A percentile compares a stretch with the other conserved stretches of the same genome.
Evolutionary conservation across 805 yeast genomes (phyloP).

Genomic region (Osmozyma mogii): DNA sequence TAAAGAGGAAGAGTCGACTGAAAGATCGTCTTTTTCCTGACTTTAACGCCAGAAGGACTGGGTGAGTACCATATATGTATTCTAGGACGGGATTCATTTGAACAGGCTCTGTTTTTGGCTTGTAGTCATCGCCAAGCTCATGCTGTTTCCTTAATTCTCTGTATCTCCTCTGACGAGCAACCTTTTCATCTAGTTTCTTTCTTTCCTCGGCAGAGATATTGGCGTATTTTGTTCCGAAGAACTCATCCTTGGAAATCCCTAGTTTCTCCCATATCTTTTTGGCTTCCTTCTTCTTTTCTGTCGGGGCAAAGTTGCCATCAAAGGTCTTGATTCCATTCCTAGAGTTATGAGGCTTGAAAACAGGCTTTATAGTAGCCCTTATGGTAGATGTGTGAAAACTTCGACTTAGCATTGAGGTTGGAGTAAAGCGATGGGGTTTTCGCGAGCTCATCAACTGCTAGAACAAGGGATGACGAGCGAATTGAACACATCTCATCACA

Average conservation of each 20-base stretch:
- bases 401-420: not conserved
- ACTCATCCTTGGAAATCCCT: slow-evolving; percentile 50
- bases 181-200: slow-evolving; percentile 21
- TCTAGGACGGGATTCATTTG: slow-evolving; percentile 48
- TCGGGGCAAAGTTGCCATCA: slow-evolving; percentile 41
- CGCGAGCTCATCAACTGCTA: not conserved
- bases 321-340: slow-evolving; percentile 14
- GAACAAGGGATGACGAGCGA: not conserved
- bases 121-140: slow-evolving; percentile 7
- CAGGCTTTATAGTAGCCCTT: slow-evolving; percentile 6
- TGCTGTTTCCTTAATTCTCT: slow-evolving; percentile 16
- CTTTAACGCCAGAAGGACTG: slow-evolving; percentile 64
- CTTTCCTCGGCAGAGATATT: slow-evolving; percentile 50
- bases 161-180: slow-evolving; percentile 22
- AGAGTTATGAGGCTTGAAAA: slow-evolving; percentile 6
- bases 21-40: slow-evolving; percentile 47
- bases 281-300: slow-evolving; percentile 9
- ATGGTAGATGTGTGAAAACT: slow-evolving; percentile 7
- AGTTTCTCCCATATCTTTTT: slow-evolving; percentile 61
- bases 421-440: slow-evolving; percentile 2
- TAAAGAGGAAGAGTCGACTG: slow-evolving; percentile 44
- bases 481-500: not conserved
- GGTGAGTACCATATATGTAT: slow-evolving; percentile 66
- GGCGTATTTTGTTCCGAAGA: slow-evolving; percentile 41
- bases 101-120: slow-evolving; percentile 2